phyloP scores from a whole-genome alignment of 352 stramenopile genomes.

The Halophytophthora polymorphica region DNA sequence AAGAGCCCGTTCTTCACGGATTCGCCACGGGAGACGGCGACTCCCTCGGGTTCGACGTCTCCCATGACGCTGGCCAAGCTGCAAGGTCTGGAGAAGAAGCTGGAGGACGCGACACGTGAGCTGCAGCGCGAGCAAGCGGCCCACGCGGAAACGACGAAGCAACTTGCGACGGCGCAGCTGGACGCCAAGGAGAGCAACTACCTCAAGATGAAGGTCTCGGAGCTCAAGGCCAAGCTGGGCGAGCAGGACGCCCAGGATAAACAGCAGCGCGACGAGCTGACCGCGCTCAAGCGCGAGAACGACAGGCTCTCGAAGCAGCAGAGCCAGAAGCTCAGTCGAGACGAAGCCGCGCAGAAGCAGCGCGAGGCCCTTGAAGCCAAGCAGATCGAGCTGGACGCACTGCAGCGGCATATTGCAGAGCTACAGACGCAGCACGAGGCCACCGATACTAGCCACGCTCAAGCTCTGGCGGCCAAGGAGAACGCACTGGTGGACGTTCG shows the following conservation, averaged over 20 bases:
- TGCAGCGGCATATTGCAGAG: constrained; percentile 19
- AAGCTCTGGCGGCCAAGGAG: constrained; percentile 3
- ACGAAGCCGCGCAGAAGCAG: constrained; percentile 8
- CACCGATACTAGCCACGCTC: background rate
- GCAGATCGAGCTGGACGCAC: constrained; percentile 15
- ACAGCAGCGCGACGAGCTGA: constrained; percentile 22
- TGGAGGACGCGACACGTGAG: constrained; percentile 21
- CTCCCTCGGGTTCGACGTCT: constrained; percentile 8
- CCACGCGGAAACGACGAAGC: constrained; percentile 13
- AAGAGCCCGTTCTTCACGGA: constrained; percentile 32
- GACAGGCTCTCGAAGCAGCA: constrained; percentile 20
- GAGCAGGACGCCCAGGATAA: constrained; percentile 28
- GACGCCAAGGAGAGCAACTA: constrained; percentile 57
- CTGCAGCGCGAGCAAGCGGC: constrained; percentile 21
- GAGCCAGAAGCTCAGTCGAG: constrained; percentile 13
- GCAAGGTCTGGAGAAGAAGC: constrained; percentile 32
- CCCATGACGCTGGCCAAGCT: constrained; percentile 21
- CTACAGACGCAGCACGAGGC: constrained; percentile 12
- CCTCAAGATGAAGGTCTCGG: constrained; percentile 50
- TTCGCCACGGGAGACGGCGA: constrained; percentile 4
- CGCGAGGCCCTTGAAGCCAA: constrained; percentile 21
- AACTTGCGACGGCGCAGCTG: constrained; percentile 29
- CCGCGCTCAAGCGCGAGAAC: constrained; percentile 24
- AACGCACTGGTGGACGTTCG: constrained; percentile 11
- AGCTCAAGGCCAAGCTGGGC: constrained; percentile 40